phyloP scores from a whole-genome alignment of 2,329 filamentous ascomycete species.

The Atkinsonella hypoxylon region DNA sequence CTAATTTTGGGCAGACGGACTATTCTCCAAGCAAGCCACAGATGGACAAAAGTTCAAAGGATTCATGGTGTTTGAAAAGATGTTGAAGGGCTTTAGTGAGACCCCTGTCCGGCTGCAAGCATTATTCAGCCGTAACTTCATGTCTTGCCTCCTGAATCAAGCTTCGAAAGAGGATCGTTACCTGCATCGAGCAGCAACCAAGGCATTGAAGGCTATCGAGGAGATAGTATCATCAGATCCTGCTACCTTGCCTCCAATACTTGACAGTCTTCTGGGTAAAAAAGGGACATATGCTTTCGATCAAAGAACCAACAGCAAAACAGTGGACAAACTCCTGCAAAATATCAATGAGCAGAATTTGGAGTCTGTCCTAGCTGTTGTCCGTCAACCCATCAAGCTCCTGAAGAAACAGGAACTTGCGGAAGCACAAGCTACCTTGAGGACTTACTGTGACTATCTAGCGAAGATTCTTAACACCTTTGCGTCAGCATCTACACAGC shows the following conservation, averaged over 20 bases:
- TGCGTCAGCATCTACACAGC: slow-evolving; percentile 9
- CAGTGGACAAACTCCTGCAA: slow-evolving; percentile 61
- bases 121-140: slow-evolving; percentile 74
- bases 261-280: slow-evolving; percentile 57
- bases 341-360: slow-evolving; percentile 45
- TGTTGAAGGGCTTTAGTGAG: slow-evolving; percentile 44
- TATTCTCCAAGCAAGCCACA: slow-evolving; percentile 73
- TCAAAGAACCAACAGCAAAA: slow-evolving; percentile 73
- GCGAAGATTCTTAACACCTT: slow-evolving; percentile 36
- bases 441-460: slow-evolving; percentile 42
- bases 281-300: slow-evolving; percentile 72
- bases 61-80: slow-evolving; percentile 73
- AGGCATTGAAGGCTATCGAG: slow-evolving; percentile 62
- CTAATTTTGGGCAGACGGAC: slow-evolving; percentile 46
- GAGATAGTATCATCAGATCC: slow-evolving; percentile 50
- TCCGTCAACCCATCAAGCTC: slow-evolving; percentile 30
- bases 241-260: slow-evolving; percentile 44
- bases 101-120: slow-evolving; percentile 34
- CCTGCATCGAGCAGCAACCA: slow-evolving; percentile 66
- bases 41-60: slow-evolving; percentile 87
- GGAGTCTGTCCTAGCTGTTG: slow-evolving; percentile 35
- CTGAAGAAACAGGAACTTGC: slow-evolving; percentile 15
- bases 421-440: slow-evolving; percentile 24
- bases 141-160: slow-evolving; percentile 74
- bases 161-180: slow-evolving; percentile 66